Percentiles rank a stretch among this genome's conserved stretches.
These are phyloP conservation scores for Pinus taeda DNA, from an alignment of 75 land plant species.

Conservation along the genomic window DNA sequence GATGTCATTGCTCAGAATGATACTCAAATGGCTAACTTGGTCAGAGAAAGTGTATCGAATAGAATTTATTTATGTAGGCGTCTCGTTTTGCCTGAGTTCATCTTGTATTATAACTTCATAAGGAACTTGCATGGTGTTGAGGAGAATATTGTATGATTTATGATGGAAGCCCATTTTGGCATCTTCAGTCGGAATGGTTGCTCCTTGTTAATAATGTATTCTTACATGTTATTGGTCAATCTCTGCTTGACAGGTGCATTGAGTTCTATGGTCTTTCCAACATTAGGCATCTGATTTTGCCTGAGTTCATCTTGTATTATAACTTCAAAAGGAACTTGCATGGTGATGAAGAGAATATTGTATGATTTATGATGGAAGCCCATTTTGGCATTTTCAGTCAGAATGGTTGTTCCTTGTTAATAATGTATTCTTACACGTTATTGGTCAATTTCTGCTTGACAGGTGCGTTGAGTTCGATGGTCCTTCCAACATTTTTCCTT, in stretches of 20 bases:
- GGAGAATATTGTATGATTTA: neutral
- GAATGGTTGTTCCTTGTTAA: neutral
- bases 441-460: too few relatives aligned
- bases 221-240: too few relatives aligned
- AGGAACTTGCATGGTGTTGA: neutral
- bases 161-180: neutral
- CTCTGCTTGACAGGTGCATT: too few relatives aligned
- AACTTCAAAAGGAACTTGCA: neutral
- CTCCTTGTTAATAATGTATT: neutral
- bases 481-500: too few relatives aligned
- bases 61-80: neutral
- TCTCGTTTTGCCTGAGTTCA: neutral
- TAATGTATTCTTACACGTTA: too few relatives aligned
- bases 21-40: neutral
- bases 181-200: neutral
- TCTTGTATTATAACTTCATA: neutral
- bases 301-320: neutral
- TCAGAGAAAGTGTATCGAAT: slow-evolving; percentile 3
- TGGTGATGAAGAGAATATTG: neutral
- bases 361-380: neutral
- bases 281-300: neutral
- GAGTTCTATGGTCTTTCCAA: too few relatives aligned
- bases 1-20: neutral
- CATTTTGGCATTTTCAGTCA: neutral
- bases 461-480: too few relatives aligned